Base-by-base conservation (phyloP, 805 yeast genomes). In the Lipomyces kockii region DNA sequence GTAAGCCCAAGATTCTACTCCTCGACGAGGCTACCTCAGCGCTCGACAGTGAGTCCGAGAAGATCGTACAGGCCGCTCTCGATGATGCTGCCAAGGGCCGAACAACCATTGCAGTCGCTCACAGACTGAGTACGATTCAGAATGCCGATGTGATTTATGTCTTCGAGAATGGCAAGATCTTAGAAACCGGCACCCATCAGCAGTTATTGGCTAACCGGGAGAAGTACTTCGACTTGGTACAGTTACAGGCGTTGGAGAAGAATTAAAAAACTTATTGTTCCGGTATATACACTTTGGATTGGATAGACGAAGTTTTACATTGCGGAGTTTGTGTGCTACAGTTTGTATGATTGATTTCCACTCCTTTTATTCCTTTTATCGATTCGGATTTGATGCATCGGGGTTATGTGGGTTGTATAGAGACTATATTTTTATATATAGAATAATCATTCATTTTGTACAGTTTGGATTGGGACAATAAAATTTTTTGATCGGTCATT, bases 91-190 rank as follows among this genome's bases (percentile, higher is more conserved):
- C 90, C 68, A 64, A 78, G n/a, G 80, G 85, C 35, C 87, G 92
- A 73, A 89, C 93, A 1, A 86, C 89, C 54, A 78, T 89, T 70
- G 89, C 92, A 74, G 88, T 89, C 78, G 93, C 93, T 9, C 94
- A 89, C 77, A 80, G 94, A 73, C 81, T 89, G 78, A 85, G 85
- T 71, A 86, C 90, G 0, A 86, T 87, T 67, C 77, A 80, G 58
- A 81, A 82, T 65, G 84, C 92, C 0, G 80, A 83, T 59, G 79
- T 79, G 62, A 86, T 89, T 32, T 82, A 83, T 58, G 82, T 87
- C 64, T 75, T 89, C 64, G 81, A 82, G 60, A 76, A 80, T 58
- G 92, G 93, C 25, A 76, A 78, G 53, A 83, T 89, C 46, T 76
- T 78, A 2, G 92, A 89, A 73, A 74, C 78, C 6, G 86, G 88